These are phyloP conservation scores for Acacia acuminata DNA, from an alignment of 306 rosid genomes.

Conservation along the genomic window DNA sequence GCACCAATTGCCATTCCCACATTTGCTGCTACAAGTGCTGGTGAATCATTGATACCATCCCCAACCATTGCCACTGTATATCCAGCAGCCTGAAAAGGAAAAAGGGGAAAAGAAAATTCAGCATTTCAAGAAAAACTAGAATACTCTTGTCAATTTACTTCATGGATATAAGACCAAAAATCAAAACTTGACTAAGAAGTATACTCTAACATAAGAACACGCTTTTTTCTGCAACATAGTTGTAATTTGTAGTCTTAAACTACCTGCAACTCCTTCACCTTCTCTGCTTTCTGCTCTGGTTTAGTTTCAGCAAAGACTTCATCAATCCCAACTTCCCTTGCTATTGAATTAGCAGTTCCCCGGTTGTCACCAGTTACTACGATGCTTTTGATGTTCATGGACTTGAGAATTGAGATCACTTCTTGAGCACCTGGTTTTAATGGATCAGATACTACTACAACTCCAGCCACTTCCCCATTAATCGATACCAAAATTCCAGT, in stretches of 20 bases:
- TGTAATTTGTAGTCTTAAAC: not conserved
- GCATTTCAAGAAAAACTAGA: not conserved
- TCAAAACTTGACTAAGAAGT: not conserved
- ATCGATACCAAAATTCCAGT: conserved; percentile 76
- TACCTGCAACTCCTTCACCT: conserved; percentile 82
- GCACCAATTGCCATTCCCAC: conserved; percentile 98
- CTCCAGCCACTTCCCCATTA: conserved; percentile 63
- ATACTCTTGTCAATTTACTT: not conserved
- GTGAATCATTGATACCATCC: conserved; percentile 93
- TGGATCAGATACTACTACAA: conserved; percentile 81
- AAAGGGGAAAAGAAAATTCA: not conserved
- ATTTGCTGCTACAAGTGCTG: conserved; percentile 83
- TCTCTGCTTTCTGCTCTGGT: conserved; percentile 77
- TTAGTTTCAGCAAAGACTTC: conserved; percentile 74
- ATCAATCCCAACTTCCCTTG: conserved; percentile 77
- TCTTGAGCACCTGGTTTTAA: conserved; percentile 77
- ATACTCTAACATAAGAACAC: not conserved
- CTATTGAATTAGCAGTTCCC: conserved; percentile 90
- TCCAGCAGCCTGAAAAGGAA: conserved; percentile 51
- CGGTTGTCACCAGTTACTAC: conserved; percentile 88
- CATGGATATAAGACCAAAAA: not conserved
- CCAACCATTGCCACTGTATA: conserved; percentile 87
- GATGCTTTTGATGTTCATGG: conserved; percentile 77
- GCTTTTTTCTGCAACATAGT: too few species aligned
- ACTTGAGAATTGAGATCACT: conserved; percentile 75